A percentile compares a stretch with the other conserved stretches of the same genome.
Conservation (phyloP, 306 rosid species). For the Sphenostylis stenocarpa region DNA sequence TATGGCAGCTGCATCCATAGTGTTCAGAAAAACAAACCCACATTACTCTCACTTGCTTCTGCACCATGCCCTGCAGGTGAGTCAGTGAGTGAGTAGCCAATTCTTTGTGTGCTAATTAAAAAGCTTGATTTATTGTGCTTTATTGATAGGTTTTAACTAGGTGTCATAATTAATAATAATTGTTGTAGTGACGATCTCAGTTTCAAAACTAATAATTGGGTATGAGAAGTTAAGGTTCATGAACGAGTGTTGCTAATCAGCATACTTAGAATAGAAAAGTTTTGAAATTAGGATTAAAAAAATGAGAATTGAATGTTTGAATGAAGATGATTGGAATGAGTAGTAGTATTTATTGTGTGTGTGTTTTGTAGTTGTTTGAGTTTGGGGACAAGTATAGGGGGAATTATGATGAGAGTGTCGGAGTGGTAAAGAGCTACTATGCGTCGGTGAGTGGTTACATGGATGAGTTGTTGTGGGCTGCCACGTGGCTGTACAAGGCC, state of each 20-base stretch:
- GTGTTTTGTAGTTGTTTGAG: conserved; percentile 63
- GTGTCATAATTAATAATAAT: conserved; percentile 10
- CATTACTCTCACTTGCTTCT: conserved; percentile 86
- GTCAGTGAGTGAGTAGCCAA: neutral
- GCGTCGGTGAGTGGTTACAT: conserved; percentile 99
- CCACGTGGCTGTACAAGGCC: conserved; percentile 93
- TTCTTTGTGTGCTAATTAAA: neutral
- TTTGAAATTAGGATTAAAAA: too few relatives aligned
- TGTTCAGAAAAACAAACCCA: conserved; percentile 76
- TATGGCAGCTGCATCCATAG: conserved; percentile 87
- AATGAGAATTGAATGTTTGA: too few relatives aligned
- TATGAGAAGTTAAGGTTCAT: neutral
- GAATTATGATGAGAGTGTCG: conserved; percentile 79
- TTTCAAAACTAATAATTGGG: conserved; percentile 4
- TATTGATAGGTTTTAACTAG: conserved; percentile 12
- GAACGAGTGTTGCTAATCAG: too few relatives aligned
- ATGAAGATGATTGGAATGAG: neutral
- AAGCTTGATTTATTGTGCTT: neutral
- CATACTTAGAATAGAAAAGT: too few relatives aligned
- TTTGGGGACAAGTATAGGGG: conserved; percentile 89
- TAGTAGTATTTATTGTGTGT: neutral
- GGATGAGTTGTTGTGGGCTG: conserved; percentile 97
- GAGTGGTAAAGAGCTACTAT: conserved; percentile 86
- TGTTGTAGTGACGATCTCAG: neutral
- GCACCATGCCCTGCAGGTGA: conserved; percentile 86